These are phyloP conservation scores for Arthrobotrys sinensis DNA, from an alignment of 2,329 filamentous ascomycete genomes.

Conservation along the genomic window DNA sequence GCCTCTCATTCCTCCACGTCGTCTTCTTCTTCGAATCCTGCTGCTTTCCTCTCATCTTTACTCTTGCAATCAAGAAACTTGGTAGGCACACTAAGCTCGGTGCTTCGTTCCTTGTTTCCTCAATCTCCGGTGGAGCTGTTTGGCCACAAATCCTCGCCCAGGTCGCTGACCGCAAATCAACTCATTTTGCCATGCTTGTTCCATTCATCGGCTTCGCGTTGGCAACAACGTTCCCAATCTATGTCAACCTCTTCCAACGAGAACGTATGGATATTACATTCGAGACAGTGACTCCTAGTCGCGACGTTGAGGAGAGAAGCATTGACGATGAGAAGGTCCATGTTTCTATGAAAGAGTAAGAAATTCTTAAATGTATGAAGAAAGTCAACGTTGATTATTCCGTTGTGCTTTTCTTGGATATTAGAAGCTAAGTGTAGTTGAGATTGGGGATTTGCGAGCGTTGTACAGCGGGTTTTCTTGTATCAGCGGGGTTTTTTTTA, in stretches of 20 bases:
- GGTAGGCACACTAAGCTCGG: conserved; percentile 74
- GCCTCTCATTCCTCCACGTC: conserved; percentile 73
- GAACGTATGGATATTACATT: conserved; percentile 62
- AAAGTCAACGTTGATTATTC: conserved; percentile 10
- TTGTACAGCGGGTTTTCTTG: not conserved
- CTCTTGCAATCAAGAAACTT: conserved; percentile 73
- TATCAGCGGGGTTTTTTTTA: too few species aligned
- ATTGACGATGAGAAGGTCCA: conserved; percentile 47
- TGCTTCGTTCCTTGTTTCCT: conserved; percentile 72
- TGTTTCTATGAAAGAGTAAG: conserved; percentile 49
- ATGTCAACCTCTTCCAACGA: conserved; percentile 66
- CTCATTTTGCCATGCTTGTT: conserved; percentile 70
- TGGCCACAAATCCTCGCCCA: conserved; percentile 73
- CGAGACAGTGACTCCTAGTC: conserved; percentile 32
- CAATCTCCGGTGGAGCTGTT: conserved; percentile 73
- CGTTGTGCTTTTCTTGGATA: not conserved
- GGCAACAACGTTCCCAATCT: conserved; percentile 69
- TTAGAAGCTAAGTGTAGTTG: not conserved
- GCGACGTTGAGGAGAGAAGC: conserved; percentile 60
- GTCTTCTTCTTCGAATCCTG: conserved; percentile 74
- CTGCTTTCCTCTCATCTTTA: conserved; percentile 75
- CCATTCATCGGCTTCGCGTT: conserved; percentile 71
- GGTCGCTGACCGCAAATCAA: conserved; percentile 69
- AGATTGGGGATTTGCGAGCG: not conserved
- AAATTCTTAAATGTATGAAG: not conserved